These are phyloP conservation scores for Chlorella sp. DNA, from an alignment of 139 green algal species.

Conservation along the genomic window DNA sequence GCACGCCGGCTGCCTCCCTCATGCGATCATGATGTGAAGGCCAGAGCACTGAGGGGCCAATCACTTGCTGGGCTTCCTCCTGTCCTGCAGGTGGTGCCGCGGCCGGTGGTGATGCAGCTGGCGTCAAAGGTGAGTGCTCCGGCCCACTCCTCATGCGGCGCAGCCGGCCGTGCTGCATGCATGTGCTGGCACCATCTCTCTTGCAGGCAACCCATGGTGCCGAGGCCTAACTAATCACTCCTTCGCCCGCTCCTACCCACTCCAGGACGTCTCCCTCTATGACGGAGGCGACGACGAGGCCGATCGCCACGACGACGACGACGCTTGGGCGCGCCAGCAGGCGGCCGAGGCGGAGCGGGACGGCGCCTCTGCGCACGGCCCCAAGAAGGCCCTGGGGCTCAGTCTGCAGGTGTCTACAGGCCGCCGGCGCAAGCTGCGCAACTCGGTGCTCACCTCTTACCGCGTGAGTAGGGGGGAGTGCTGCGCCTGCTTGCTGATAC, in stretches of 20 bases:
- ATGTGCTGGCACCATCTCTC: no score
- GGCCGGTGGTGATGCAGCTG: slow-evolving; percentile 22
- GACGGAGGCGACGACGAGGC: not conserved
- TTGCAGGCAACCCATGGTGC: no score
- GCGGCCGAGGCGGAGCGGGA: not conserved
- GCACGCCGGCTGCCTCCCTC: not conserved
- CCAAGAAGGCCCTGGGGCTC: not conserved
- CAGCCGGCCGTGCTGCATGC: no score
- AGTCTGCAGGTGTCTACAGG: not conserved
- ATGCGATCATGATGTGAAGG: no score
- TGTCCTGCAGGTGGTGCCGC: slow-evolving; percentile 9
- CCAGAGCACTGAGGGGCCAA: no score
- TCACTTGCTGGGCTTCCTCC: not conserved
- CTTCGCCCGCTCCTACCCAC: no score
- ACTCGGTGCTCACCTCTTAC: not conserved
- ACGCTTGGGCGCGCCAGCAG: not conserved
- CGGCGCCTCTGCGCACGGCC: not conserved
- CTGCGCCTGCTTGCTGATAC: not conserved
- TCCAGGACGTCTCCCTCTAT: not conserved
- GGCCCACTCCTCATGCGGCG: no score
- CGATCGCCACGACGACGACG: not conserved
- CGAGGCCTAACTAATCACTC: no score
- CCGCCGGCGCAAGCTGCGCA: not conserved
- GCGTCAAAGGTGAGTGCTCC: slow-evolving; percentile 12
- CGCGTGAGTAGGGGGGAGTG: not conserved